A percentile compares a stretch with the other conserved stretches of the same genome.
Evolutionary conservation across 106 monocot species (phyloP).

Genomic region (Dendrobium officinale): DNA sequence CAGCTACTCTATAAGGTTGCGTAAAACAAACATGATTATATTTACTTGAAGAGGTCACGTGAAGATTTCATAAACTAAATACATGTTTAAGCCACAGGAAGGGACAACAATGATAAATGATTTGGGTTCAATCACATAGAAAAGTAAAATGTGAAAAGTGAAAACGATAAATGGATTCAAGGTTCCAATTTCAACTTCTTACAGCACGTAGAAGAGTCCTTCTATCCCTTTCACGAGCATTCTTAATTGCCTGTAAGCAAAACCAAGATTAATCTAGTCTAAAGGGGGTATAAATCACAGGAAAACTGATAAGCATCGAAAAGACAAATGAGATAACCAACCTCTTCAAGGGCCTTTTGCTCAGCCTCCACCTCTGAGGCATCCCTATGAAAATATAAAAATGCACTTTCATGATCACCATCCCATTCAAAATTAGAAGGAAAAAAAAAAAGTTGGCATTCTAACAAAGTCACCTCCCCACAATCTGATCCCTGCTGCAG

Average conservation of each 20-base stretch:
- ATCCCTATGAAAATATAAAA: slow-evolving; percentile 41
- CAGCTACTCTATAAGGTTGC: not conserved
- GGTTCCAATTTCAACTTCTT: not conserved
- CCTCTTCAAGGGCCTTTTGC: slow-evolving; percentile 64
- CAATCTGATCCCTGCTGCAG: slow-evolving; percentile 29
- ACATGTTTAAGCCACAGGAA: not conserved
- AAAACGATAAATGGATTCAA: not conserved
- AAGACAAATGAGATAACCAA: slow-evolving; percentile 13
- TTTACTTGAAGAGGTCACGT: not conserved
- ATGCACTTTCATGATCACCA: not conserved
- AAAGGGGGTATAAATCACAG: not conserved
- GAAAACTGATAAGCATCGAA: not conserved
- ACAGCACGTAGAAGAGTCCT: slow-evolving; percentile 22
- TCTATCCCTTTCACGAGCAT: slow-evolving; percentile 28
- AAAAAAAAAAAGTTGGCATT: not conserved
- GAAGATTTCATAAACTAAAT: not conserved
- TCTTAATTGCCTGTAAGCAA: slow-evolving; percentile 20
- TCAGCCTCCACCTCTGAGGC: slow-evolving; percentile 67
- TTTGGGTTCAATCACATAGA: not conserved
- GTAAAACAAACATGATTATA: not conserved
- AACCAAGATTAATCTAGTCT: not conserved
- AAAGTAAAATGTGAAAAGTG: not conserved
- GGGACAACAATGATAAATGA: not conserved
- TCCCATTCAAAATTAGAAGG: not conserved
- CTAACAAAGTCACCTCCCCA: slow-evolving; percentile 52